Percentiles rank a stretch among this genome's conserved stretches.
These are phyloP conservation scores for Phytophthora litchii DNA, from an alignment of 352 stramenopile species.

Conservation along the genomic window DNA sequence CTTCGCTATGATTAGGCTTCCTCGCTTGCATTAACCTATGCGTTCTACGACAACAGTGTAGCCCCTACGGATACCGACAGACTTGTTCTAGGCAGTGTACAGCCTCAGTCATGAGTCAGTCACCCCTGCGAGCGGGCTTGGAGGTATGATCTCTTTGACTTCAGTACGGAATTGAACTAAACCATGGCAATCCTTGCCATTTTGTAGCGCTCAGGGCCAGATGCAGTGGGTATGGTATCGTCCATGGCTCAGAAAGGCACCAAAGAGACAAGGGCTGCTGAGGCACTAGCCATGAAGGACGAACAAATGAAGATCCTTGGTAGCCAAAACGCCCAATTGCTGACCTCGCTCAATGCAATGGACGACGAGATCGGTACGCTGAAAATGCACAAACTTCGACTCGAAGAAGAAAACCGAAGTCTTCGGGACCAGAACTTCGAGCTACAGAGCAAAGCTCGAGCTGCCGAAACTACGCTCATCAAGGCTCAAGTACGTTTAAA, in stretches of 20 bases:
- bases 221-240: constrained; percentile 44
- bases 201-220: constrained; percentile 18
- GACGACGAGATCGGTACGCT: constrained; percentile 76
- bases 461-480: constrained; percentile 84
- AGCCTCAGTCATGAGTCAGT: constrained; percentile 31
- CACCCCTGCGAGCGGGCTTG: constrained; percentile 14
- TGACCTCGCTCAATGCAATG: constrained; percentile 88
- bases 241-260: constrained; percentile 70
- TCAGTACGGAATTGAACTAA: background rate
- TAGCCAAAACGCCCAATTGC: constrained; percentile 90
- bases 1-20: constrained; percentile 27
- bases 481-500: constrained; percentile 61
- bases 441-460: constrained; percentile 87
- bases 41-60: background rate
- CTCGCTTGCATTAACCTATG: background rate
- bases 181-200: background rate
- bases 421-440: constrained; percentile 94
- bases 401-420: constrained; percentile 92
- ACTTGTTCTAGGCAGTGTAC: background rate
- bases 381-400: constrained; percentile 62
- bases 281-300: constrained; percentile 96
- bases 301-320: constrained; percentile 95
- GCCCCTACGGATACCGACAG: background rate
- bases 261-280: constrained; percentile 88
- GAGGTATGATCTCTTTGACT: constrained; percentile 20